Percentiles rank a stretch among this genome's conserved stretches.
These are phyloP conservation scores for Pyrenophora teres DNA, from an alignment of 2,329 filamentous ascomycete genomes.

Conservation along the genomic window DNA sequence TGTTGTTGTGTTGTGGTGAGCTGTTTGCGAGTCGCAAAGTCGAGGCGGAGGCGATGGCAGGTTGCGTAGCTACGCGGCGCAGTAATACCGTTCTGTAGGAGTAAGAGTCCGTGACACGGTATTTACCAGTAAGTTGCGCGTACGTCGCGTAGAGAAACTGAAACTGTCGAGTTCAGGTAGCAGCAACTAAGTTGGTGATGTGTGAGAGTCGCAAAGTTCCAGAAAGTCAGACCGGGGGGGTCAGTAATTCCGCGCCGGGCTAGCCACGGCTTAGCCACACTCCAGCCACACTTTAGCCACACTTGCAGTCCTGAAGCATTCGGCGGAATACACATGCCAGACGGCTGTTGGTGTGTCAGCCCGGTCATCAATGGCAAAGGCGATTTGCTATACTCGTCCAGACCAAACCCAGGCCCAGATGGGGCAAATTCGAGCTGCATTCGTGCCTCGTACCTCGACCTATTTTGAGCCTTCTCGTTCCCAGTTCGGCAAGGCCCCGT, in stretches of 20 bases:
- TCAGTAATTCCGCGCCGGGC: conserved; percentile 9
- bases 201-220: conserved; percentile 16
- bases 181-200: conserved; percentile 6
- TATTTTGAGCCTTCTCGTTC: conserved; percentile 31
- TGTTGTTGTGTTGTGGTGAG: conserved; percentile 2
- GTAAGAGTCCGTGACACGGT: conserved; percentile 4
- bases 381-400: background rate
- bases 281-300: conserved; percentile 3
- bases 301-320: conserved; percentile 12
- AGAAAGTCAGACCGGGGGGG: conserved; percentile 5
- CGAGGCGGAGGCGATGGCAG: background rate
- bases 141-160: conserved; percentile 2
- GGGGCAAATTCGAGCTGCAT: background rate
- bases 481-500: conserved; percentile 25
- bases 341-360: conserved; percentile 3
- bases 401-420: background rate
- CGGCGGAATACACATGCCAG: conserved; percentile 10
- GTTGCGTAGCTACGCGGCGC: background rate
- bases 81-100: background rate
- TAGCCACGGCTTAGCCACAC: no score
- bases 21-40: conserved; percentile 10
- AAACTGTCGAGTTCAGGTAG: conserved; percentile 1
- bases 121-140: conserved; percentile 6
- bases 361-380: background rate
- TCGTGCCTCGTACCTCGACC: conserved; percentile 4